phyloP scores from a whole-genome alignment of 108 stramenopile species.

The Stephanodiscus triporus region DNA sequence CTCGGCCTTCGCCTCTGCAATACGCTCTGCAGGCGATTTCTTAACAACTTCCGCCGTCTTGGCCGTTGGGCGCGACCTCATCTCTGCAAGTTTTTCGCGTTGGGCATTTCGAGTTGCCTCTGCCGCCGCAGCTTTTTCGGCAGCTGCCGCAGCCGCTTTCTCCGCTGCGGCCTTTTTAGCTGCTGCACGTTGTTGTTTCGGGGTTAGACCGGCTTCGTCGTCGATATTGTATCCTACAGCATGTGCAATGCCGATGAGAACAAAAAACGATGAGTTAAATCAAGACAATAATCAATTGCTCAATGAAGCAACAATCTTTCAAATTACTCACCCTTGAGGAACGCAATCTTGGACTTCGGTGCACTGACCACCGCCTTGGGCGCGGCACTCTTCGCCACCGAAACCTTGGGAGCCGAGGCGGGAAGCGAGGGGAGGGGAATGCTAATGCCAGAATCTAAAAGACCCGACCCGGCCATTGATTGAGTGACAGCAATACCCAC shows the following conservation, averaged over 20 bases:
- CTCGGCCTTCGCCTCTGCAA: constrained; percentile 45
- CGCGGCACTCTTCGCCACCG: constrained; percentile 19
- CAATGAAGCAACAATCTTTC: constrained; percentile 4
- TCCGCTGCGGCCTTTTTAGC: constrained; percentile 39
- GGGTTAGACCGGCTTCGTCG: constrained; percentile 38
- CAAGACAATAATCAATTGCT: not conserved
- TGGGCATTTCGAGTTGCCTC: constrained; percentile 36
- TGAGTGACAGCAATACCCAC: constrained; percentile 63
- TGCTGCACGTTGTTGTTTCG: constrained; percentile 53
- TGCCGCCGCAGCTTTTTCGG: constrained; percentile 20
- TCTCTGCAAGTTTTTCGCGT: constrained; percentile 31
- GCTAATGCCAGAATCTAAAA: constrained; percentile 11
- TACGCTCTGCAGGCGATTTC: constrained; percentile 13
- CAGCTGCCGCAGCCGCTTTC: constrained; percentile 38
- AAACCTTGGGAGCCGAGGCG: constrained; percentile 30
- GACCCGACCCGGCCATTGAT: constrained; percentile 52
- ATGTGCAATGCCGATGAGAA: not conserved
- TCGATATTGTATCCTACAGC: constrained; percentile 48
- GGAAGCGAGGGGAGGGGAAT: constrained; percentile 19
- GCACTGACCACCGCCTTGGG: constrained; percentile 46
- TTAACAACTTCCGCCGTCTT: constrained; percentile 28
- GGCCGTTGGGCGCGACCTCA: not conserved
- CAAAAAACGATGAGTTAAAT: not conserved
- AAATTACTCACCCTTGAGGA: constrained; percentile 39
- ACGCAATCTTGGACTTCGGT: constrained; percentile 33